Evolutionary conservation across 768 basidiomycete species (phyloP), one percentile per base, ranked within the genome.

Genomic region (button mushroom (Agaricus bisporus)): DNA sequence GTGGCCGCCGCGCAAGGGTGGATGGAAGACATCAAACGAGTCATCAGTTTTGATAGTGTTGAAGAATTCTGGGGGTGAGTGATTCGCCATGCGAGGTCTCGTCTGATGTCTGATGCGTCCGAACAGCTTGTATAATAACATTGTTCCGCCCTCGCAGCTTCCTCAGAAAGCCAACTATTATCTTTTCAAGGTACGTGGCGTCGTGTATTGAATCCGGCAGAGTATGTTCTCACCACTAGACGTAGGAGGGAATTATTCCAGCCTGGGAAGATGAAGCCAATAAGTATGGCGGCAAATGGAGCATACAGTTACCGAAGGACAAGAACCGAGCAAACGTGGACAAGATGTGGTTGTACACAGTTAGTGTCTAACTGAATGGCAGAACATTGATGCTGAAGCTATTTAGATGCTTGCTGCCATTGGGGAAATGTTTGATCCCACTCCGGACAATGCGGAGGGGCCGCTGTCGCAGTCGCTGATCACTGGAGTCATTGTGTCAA

Each of bases 101-200:
- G 54, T 54, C 63, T 32, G 63, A 54, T 20, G 28, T 57, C 55
- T 67, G 50, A 65, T 51, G 43, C 53, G 49, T 37, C 54, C 37
- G 51, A 38, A 6, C 57, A 95, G 90, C 8, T 72, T 97, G 58
- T 95, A 97, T 73, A 97, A 98, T 71, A 97, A 98, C 72, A 95
- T 98, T 63, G 86, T 99, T 44, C 91, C 93, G 22, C 97, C 97
- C 14, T 95, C 93, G 17, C 82, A 85, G 64, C 75, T 98, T 58
- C 91, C 93, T 37, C 85, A 85, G 69, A 98, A 97, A 74, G 92
- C 94, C n/a, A 98, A 98, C 67, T 99, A 99, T 70, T 99, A 98
- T 74, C 77, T 99, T 59, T 98, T 99, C 85, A 98, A 97, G 79
- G 91, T 86, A 49, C 45, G 81, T 70, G 18, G 11, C 10, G n/a